Base-by-base conservation (phyloP, 2,329 filamentous ascomycete species). In the Tolypocladium album region DNA sequence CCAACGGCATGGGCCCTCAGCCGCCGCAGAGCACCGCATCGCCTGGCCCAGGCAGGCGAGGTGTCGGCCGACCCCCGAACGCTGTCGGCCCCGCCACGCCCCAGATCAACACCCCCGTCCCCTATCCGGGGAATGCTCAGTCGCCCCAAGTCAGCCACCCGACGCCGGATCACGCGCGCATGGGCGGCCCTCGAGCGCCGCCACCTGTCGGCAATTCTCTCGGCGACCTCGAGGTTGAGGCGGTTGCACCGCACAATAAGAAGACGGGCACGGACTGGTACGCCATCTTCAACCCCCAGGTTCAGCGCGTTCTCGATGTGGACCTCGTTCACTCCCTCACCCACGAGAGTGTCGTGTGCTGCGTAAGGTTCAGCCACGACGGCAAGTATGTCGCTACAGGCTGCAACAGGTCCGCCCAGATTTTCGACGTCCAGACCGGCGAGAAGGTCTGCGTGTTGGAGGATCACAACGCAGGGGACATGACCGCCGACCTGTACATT, bases 361-460 rank as follows among this genome's bases (percentile, higher is more conserved):
- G 94, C 72, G 94, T 99, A 42, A 85, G 94, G 61, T 99, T 99
- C 80, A 97, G 93, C 72, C 85, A 89, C 59, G 94, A 99, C 70
- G 94, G 94, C 66, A 92, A 96, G 71, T 97, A 90, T 67, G 89
- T 99, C 59, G 94, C 94, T 9, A 99, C 94, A 6, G 94, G 94
- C 52, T 97, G 94, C 81, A 99, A 99, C 75, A 83, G 92, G 64
- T 96, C 92, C n/a, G 94, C 94, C n/a, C 93, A 97, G 75, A 99
- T 99, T 68, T 99, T 94, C 74, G 94, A 99, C 65, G 93, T 97
- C 50, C 82, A 85, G 68, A 89, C 85, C 20, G 94, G 94, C 60
- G 85, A 90, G 67, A 94, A 93, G 73, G 86, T 97, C 58, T 94
- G 90, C 66, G 88, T 94, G 61, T 80, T 97, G 40, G 91, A 96